Percentiles rank a stretch among this genome's conserved stretches.
phyloP scores from a whole-genome alignment of 2,329 filamentous ascomycete species.

The Graphium sp. region DNA sequence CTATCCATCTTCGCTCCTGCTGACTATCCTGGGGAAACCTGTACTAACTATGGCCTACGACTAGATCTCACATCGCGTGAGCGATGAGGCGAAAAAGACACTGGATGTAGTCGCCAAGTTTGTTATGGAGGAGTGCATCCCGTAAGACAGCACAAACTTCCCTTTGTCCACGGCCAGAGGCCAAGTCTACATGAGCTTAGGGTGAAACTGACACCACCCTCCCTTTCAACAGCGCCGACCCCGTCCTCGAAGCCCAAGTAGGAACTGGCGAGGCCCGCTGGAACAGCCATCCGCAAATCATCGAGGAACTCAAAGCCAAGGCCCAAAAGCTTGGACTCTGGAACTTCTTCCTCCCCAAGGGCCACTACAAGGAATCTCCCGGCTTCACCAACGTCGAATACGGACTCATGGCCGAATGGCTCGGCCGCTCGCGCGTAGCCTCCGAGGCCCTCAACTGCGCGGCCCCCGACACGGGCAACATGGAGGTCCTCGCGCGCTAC shows the following conservation, averaged over 20 bases:
- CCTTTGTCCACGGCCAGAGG: no score
- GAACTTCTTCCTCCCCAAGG: conserved; percentile 97
- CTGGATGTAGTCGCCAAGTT: conserved; percentile 87
- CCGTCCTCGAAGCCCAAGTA: conserved; percentile 64
- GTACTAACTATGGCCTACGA: conserved; percentile 2
- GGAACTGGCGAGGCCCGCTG: conserved; percentile 64
- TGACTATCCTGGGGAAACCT: no score
- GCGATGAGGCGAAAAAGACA: conserved; percentile 68
- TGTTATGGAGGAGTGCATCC: conserved; percentile 88
- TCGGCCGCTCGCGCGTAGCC: conserved; percentile 72
- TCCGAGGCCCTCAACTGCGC: conserved; percentile 83
- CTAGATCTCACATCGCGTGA: conserved; percentile 44
- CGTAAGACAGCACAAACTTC: conserved; percentile 41
- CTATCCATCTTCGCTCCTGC: no score
- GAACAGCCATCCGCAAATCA: conserved; percentile 59
- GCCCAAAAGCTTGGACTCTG: conserved; percentile 74
- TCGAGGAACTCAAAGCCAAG: conserved; percentile 80
- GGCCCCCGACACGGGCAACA: conserved; percentile 85
- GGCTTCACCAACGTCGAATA: conserved; percentile 95
- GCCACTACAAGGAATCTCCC: conserved; percentile 87
- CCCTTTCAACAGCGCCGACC: conserved; percentile 49
- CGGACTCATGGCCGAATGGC: conserved; percentile 89
- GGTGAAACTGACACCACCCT: conserved; percentile 4
- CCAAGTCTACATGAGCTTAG: no score
- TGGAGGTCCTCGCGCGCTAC: conserved; percentile 89